Evolutionary conservation across 2,329 filamentous ascomycete species (phyloP), one percentile per base, ranked within the genome.

Genomic region (Sarocladiaceae sp.): DNA sequence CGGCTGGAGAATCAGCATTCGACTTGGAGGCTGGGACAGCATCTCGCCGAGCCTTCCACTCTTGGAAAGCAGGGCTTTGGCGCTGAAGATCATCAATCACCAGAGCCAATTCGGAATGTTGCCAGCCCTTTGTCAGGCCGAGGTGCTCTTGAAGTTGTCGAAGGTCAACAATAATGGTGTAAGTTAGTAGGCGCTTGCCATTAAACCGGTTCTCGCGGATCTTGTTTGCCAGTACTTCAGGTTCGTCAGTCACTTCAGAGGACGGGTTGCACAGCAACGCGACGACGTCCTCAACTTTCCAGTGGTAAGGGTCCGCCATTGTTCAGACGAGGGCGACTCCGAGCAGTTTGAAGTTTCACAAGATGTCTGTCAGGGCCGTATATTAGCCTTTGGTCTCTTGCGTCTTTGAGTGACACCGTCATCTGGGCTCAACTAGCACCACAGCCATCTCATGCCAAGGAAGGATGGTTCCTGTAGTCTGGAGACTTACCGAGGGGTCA

Each of bases 211-310:
- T 77, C 1, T 84, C 76, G 6, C 76, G 71, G 4, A 95, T 66
- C 4, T 70, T 71, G 18, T 63, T 62, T 53, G 83, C 79, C 3
- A 95, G 73, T 0, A 63, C 48, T 0, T 61, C 60, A 0, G 76
- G 68, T 49, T 87, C 73, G 4, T 62, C 66, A 46, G 68, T 67
- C 77, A 78, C 28, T 33, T 48, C 44, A 17, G 26, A 10, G 6
- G 44, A 48, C 4, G 40, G 28, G 40, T 33, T 22, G 44, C 44
- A 48, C 2, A 50, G 28, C 22, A 25, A 50, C 15, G 74, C 64
- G 10, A 87, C 78, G 11, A 95, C 81, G 31, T 83, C 76, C 33
- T 87, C 82, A 28, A 84, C 74, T 31, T 79, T 78, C 90, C 90
- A 96, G 51, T 77, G 62, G 66, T 84, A 87, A n/a, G 90, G 90